A percentile compares a stretch with the other conserved stretches of the same genome.
Evolutionary conservation across 2,329 filamentous ascomycete genomes (phyloP).

Genomic region (Xylaria sp.): DNA sequence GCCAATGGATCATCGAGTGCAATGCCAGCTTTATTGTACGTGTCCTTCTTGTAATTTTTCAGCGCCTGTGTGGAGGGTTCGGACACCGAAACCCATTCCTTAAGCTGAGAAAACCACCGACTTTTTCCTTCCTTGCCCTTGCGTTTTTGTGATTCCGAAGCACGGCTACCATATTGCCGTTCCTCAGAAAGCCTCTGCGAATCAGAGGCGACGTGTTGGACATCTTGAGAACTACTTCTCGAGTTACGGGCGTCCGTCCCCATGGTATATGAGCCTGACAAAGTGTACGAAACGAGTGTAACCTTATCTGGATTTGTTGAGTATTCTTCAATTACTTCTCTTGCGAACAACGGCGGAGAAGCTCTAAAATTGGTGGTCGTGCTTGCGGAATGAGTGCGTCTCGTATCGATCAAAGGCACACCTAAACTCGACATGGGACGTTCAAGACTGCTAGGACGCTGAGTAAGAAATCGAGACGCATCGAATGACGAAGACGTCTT

Average conservation of each 20-base stretch:
- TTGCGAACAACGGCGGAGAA: constrained; percentile 21
- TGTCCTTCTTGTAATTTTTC: constrained; percentile 58
- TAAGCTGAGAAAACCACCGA: constrained; percentile 58
- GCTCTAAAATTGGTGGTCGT: constrained; percentile 10
- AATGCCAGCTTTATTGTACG: constrained; percentile 58
- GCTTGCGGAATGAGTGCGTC: constrained; percentile 28
- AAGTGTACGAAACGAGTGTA: constrained; percentile 15
- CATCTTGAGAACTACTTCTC: constrained; percentile 24
- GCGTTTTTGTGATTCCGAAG: constrained; percentile 39
- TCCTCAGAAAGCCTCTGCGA: constrained; percentile 13
- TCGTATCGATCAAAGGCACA: constrained; percentile 42
- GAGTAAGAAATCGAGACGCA: constrained; percentile 38
- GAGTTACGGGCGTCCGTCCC: constrained; percentile 31
- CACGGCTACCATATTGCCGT: constrained; percentile 25
- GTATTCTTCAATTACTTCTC: constrained; percentile 21
- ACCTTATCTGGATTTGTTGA: constrained; percentile 17
- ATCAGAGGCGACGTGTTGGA: not conserved
- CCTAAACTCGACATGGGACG: constrained; percentile 48
- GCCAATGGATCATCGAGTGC: constrained; percentile 57
- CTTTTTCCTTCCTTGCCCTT: constrained; percentile 48
- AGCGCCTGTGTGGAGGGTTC: constrained; percentile 63
- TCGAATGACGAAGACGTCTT: constrained; percentile 46
- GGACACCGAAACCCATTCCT: constrained; percentile 60
- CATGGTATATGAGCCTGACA: constrained; percentile 23
- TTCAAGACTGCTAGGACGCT: constrained; percentile 30